phyloP scores from a whole-genome alignment of 495 filamentous ascomycete species.

The Trichoderma gamsii region DNA sequence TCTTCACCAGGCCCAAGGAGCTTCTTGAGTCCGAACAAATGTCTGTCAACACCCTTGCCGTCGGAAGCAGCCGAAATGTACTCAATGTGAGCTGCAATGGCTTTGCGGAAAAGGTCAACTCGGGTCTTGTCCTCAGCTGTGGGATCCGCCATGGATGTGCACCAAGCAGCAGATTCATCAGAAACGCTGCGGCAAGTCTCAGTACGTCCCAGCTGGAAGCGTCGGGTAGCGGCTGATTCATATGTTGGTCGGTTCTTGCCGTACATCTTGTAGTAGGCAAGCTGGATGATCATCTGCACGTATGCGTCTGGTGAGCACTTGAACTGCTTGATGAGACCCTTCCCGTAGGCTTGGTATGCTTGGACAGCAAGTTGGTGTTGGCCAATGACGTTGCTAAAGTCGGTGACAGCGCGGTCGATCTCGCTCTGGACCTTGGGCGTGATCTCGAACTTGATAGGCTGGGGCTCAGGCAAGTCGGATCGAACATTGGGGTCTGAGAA shows the following conservation, averaged over 20 bases:
- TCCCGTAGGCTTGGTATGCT: constrained; percentile 95
- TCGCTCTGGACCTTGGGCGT: constrained; percentile 63
- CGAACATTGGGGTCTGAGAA: constrained; percentile 69
- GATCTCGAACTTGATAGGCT: constrained; percentile 67
- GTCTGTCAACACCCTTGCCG: constrained; percentile 90
- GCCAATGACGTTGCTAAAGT: constrained; percentile 74
- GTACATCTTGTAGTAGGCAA: constrained; percentile 99
- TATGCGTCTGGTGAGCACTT: constrained; percentile 97
- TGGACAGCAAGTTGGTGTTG: constrained; percentile 90
- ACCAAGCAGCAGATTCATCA: constrained; percentile 88
- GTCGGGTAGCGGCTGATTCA: constrained; percentile 89
- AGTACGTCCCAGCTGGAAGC: constrained; percentile 93
- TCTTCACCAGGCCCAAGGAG: constrained; percentile 75
- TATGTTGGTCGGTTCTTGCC: constrained; percentile 97
- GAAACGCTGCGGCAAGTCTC: constrained; percentile 92
- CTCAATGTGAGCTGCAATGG: constrained; percentile 73
- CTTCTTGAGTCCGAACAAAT: constrained; percentile 96
- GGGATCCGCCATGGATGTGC: constrained; percentile 72
- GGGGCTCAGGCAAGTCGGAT: constrained; percentile 77
- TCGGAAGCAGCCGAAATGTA: constrained; percentile 87
- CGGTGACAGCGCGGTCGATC: constrained; percentile 66
- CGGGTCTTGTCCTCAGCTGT: constrained; percentile 53
- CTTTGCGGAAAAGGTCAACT: constrained; percentile 71
- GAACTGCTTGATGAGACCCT: constrained; percentile 99
- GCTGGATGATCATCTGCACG: constrained; percentile 97